phyloP scores from a whole-genome alignment of 1,284 basidiomycete genomes.

The Marasmius fiardii region DNA sequence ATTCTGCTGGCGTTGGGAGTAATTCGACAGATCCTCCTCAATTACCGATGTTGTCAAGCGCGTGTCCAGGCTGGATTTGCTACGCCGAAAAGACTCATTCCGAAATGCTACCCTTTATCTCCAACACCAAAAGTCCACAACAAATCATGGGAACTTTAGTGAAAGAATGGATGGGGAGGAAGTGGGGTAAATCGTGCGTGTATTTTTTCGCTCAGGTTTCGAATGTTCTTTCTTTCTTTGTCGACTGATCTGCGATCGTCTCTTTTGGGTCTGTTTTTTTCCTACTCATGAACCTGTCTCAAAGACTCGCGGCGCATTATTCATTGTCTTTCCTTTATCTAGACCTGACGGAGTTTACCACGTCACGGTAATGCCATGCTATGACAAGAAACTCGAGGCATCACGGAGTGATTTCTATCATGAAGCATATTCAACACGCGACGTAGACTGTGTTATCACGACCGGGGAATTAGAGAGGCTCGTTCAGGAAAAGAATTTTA shows the following conservation, averaged over 20 bases:
- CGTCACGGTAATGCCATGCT: slow-evolving; percentile 98
- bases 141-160: slow-evolving; percentile 93
- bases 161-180: slow-evolving; percentile 76
- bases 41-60: slow-evolving; percentile 91
- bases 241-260: not conserved
- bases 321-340: slow-evolving; percentile 1
- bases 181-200: slow-evolving; percentile 64
- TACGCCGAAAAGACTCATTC: slow-evolving; percentile 98
- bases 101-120: slow-evolving; percentile 91
- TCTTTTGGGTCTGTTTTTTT: not conserved
- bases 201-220: slow-evolving; percentile 10
- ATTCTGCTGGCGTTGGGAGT: slow-evolving; percentile 4
- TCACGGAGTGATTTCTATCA: slow-evolving; percentile 90
- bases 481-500: slow-evolving; percentile 80
- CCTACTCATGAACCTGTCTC: not conserved
- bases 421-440: slow-evolving; percentile 75
- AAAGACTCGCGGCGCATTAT: not conserved
- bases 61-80: slow-evolving; percentile 99
- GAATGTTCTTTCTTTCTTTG: slow-evolving; percentile 4
- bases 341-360: slow-evolving; percentile 90
- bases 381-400: slow-evolving; percentile 99
- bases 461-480: slow-evolving; percentile 93
- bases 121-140: slow-evolving; percentile 88
- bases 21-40: slow-evolving; percentile 12
- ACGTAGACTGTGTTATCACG: slow-evolving; percentile 97